These are phyloP conservation scores for Naganishia randhawae DNA, from an alignment of 768 basidiomycete genomes.

Conservation along the genomic window DNA sequence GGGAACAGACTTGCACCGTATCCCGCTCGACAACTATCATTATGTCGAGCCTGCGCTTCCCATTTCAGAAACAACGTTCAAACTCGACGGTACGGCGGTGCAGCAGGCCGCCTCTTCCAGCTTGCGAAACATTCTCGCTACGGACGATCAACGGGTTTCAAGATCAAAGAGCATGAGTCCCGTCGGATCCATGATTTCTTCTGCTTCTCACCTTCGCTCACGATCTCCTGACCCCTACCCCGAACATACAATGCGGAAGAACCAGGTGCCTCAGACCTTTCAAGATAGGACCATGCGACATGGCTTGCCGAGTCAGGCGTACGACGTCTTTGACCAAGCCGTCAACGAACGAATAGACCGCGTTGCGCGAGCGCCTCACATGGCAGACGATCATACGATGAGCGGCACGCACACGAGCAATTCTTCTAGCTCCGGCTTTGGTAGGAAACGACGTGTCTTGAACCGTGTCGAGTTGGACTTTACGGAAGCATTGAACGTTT, in stretches of 20 bases:
- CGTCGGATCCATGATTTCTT: constrained; percentile 18
- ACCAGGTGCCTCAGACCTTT: background rate
- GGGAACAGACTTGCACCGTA: background rate
- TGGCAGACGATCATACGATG: constrained; percentile 8
- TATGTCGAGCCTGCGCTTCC: constrained; percentile 18
- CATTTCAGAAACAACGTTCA: background rate
- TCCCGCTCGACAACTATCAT: background rate
- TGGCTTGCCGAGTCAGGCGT: constrained; percentile 10
- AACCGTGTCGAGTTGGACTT: constrained; percentile 28
- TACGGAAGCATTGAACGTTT: background rate
- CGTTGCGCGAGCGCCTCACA: background rate
- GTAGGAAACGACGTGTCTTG: constrained; percentile 26
- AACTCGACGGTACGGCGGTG: background rate
- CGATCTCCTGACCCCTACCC: constrained; percentile 4
- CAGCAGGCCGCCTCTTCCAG: constrained; percentile 15
- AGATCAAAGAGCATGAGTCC: constrained; percentile 13
- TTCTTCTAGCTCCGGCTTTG: constrained; percentile 1
- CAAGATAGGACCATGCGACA: background rate
- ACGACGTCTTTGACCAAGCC: constrained; percentile 17
- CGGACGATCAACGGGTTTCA: constrained; percentile 10
- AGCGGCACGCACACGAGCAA: constrained; percentile 11
- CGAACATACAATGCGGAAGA: background rate
- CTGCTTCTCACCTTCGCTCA: constrained; percentile 1
- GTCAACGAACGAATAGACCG: constrained; percentile 5
- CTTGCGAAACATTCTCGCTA: constrained; percentile 12